A percentile compares a stretch with the other conserved stretches of the same genome.
phyloP scores from a whole-genome alignment of 331 rosid species.

The Acacia pycnantha region DNA sequence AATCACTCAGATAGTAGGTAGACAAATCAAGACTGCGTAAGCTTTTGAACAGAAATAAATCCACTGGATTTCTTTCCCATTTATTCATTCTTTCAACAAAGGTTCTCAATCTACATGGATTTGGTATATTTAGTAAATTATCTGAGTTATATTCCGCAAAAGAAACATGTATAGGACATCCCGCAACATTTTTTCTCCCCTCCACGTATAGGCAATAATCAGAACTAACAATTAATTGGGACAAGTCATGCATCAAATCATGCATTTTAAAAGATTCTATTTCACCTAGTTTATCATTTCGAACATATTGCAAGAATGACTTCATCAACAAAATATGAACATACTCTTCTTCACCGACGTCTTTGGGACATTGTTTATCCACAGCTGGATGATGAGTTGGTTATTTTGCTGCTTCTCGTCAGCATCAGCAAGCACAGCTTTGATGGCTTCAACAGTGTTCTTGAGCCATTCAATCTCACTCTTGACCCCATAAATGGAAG shows the following conservation, averaged over 20 bases:
- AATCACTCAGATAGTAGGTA: rapidly evolving
- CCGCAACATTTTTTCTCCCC: background rate
- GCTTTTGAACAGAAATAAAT: background rate
- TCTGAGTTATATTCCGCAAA: background rate
- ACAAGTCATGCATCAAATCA: background rate
- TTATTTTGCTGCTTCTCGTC: too few relatives aligned
- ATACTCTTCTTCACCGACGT: too few relatives aligned
- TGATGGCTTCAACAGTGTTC: too few relatives aligned
- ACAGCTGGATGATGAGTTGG: too few relatives aligned
- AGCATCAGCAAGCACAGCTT: too few relatives aligned
- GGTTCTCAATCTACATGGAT: background rate
- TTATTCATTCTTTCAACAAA: background rate
- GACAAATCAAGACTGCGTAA: background rate
- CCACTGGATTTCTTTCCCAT: rapidly evolving
- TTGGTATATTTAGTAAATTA: background rate
- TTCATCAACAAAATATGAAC: too few relatives aligned
- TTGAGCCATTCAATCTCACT: too few relatives aligned
- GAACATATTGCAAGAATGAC: too few relatives aligned
- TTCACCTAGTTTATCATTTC: background rate
- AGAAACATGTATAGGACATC: background rate
- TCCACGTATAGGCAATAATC: background rate
- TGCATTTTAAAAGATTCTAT: background rate
- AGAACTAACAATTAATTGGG: background rate
- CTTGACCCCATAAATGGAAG: too few relatives aligned
- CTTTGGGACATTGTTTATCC: too few relatives aligned